phyloP scores from a whole-genome alignment of 345 rosid genomes.

The Moringa oleifera region DNA sequence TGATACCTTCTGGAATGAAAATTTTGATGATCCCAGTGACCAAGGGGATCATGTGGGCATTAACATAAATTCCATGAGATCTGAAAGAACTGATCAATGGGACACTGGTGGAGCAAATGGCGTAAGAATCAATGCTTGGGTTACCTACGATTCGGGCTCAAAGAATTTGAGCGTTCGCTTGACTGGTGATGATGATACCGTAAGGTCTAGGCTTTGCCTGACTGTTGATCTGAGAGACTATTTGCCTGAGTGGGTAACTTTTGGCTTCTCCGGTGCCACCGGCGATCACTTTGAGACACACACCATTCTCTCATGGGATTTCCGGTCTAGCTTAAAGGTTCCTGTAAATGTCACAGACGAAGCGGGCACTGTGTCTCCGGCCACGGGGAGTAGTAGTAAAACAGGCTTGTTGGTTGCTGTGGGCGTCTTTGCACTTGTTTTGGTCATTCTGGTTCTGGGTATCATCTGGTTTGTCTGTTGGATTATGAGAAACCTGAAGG shows the following conservation, averaged over 20 bases:
- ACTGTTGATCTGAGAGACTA: neutral
- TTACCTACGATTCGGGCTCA: constrained; percentile 2
- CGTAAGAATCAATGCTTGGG: constrained; percentile 1
- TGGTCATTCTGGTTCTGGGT: neutral
- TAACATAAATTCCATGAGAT: constrained; percentile 4
- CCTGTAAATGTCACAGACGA: neutral
- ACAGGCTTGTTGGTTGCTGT: neutral
- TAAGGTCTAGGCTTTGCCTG: neutral
- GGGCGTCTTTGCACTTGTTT: constrained; percentile 1
- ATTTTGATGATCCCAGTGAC: neutral
- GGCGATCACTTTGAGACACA: neutral
- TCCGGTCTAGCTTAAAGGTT: constrained; percentile 2
- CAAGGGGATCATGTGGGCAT: constrained; percentile 9
- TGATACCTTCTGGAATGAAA: neutral
- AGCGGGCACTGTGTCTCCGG: neutral
- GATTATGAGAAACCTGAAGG: constrained; percentile 13
- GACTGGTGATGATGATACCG: neutral
- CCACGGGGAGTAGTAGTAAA: too few species aligned
- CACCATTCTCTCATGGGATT: constrained; percentile 6
- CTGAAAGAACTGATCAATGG: neutral
- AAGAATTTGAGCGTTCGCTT: constrained; percentile 10
- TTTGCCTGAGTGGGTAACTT: constrained; percentile 8
- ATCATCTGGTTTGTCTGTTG: neutral
- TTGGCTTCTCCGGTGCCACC: constrained; percentile 13
- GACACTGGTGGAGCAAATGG: neutral